phyloP scores from a whole-genome alignment of 495 filamentous ascomycete genomes.

The Gamarada debralockiae region DNA sequence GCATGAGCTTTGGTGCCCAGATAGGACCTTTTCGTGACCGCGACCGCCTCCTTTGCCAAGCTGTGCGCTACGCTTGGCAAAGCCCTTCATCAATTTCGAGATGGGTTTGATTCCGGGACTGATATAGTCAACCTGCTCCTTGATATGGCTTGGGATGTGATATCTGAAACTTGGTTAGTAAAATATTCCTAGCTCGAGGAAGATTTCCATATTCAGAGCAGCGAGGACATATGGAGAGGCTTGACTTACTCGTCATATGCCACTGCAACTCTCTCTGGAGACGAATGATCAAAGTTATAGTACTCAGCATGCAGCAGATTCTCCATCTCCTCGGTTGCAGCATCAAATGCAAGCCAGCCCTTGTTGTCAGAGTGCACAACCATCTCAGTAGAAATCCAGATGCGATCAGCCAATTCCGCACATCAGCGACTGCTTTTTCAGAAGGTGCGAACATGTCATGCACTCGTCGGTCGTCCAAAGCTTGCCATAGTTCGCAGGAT shows the following conservation, averaged over 20 bases:
- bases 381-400: slow-evolving; percentile 41
- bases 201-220: too few species aligned
- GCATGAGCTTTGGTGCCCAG: too few species aligned
- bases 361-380: slow-evolving; percentile 44
- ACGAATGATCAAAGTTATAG: slow-evolving; percentile 49
- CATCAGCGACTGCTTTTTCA: slow-evolving; percentile 23
- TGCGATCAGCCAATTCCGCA: slow-evolving; percentile 42
- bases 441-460: slow-evolving; percentile 10
- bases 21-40: too few species aligned
- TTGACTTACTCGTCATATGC: slow-evolving; percentile 14
- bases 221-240: background rate
- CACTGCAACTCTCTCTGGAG: slow-evolving; percentile 33
- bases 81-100: background rate
- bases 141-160: slow-evolving; percentile 9
- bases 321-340: slow-evolving; percentile 49
- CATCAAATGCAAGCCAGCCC: slow-evolving; percentile 48
- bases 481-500: background rate
- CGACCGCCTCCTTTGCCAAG: too few species aligned
- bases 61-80: slow-evolving; percentile 2
- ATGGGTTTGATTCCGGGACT: slow-evolving; percentile 16
- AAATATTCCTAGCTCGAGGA: background rate
- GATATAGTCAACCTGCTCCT: slow-evolving; percentile 16
- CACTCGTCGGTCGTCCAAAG: slow-evolving; percentile 3
- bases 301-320: slow-evolving; percentile 56
- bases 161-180: slow-evolving; percentile 12